A percentile compares a stretch with the other conserved stretches of the same genome.
phyloP scores from a whole-genome alignment of 257 asterid genomes.

The Gentiana dahurica region DNA sequence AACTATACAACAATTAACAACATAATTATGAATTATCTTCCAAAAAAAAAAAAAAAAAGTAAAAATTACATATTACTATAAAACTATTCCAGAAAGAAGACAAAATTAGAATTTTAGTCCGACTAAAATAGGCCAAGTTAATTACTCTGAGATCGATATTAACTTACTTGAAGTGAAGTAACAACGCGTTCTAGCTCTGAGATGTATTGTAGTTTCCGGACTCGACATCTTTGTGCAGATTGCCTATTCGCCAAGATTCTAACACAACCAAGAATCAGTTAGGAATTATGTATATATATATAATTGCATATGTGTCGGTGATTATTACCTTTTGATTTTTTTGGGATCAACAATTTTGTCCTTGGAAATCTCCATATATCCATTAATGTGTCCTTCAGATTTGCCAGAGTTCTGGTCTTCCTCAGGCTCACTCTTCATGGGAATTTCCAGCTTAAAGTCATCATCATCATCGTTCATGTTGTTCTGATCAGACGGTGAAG shows the following conservation, averaged over 20 bases:
- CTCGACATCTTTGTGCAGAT: slow-evolving; percentile 92
- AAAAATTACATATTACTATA: no score
- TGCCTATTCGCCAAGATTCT: slow-evolving; percentile 94
- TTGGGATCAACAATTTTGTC: slow-evolving; percentile 69
- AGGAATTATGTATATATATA: no score
- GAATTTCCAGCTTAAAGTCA: slow-evolving; percentile 10
- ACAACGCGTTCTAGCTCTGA: slow-evolving; percentile 92
- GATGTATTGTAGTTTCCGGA: slow-evolving; percentile 83
- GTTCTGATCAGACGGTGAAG: slow-evolving; percentile 74
- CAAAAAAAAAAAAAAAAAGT: no score
- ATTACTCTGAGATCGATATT: not conserved
- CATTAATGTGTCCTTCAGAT: slow-evolving; percentile 33
- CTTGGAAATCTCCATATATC: slow-evolving; percentile 25
- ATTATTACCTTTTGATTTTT: slow-evolving; percentile 64
- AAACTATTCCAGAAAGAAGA: no score
- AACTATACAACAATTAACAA: no score
- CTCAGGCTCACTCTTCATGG: slow-evolving; percentile 61
- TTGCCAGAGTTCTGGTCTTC: slow-evolving; percentile 57
- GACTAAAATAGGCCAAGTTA: not conserved
- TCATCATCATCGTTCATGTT: slow-evolving; percentile 43
- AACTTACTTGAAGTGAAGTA: slow-evolving; percentile 62
- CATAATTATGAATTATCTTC: no score
- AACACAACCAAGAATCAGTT: not conserved
- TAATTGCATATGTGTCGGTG: no score
- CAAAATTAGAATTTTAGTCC: no score